Evolutionary conservation across 208 protist genomes (phyloP), one percentile per base, ranked within the genome.

Genomic region (Acanthamoeba sp.): DNA sequence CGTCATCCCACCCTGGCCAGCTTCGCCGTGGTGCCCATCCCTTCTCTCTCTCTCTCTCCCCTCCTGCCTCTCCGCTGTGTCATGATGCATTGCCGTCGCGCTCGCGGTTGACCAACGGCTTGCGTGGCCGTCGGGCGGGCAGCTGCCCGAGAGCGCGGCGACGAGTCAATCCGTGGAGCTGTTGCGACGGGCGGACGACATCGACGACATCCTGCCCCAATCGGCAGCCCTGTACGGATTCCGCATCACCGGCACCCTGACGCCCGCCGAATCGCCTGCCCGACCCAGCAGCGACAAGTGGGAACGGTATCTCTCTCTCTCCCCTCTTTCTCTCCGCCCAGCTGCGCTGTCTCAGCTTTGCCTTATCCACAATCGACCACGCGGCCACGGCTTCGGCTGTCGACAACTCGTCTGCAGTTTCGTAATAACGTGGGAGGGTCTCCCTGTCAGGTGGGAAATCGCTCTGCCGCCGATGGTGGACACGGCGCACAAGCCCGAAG

Each of bases 171-270:
- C 42, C 6, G 42, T 16, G 16, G 64, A 73, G 27, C 27, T 73
- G 34, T 27, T 73, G 64, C 76, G 76, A 29, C 18, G 76, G 32
- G 45, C 76, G 12, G 76, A 85, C 22, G 76, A 85, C 45, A 59
- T 85, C 22, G 76, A 85, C 36, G 76, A 85, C 76, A 29, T 85
- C 9, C 76, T 85, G 18, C 76, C 76, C 20, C 42, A 85, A 27
- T 32, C 42, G 38, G 76, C 42, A 20, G 14, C 45, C 32, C 1
- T 14, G 10, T 85, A 85, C n/a, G 76, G 76, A 14, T 57, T 85
- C 45, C 76, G 45, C 42, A 32, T 85, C 34, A 36, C 64, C 18
- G 64, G 64, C 64, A 36, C 64, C 7, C 64, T 73, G 10, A 73
- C 64, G 32, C 64, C 64, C 34, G 27, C 59, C n/a, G 59, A 73